Percentiles rank a stretch among this genome's conserved stretches.
Conservation (phyloP, 164 flowering plant species). For the Aristolochia californica region DNA sequence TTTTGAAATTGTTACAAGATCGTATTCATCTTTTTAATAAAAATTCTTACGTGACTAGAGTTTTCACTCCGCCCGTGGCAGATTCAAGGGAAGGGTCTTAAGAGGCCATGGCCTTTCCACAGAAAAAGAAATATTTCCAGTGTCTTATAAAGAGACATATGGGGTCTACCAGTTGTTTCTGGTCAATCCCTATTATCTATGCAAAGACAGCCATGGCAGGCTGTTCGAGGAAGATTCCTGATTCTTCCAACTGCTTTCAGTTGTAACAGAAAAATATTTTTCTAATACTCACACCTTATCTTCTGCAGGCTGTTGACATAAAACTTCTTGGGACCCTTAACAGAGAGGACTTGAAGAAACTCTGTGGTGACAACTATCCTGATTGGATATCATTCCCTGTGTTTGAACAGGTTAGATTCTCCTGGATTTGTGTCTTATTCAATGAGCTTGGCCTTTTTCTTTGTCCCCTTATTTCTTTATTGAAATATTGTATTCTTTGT, state of each 20-base stretch:
- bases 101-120: no score
- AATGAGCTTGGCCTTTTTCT: no score
- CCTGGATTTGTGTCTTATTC: background rate
- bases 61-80: no score
- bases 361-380: conserved; percentile 87
- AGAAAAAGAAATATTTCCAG: no score
- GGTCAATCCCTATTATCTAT: background rate
- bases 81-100: no score
- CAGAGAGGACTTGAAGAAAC: conserved; percentile 84
- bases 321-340: conserved; percentile 66
- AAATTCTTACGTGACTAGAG: no score
- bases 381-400: conserved; percentile 96
- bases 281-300: conserved; percentile 2
- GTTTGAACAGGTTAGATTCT: conserved; percentile 69
- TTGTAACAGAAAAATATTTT: background rate
- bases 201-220: background rate
- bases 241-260: background rate
- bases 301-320: conserved; percentile 74
- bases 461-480: no score
- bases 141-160: no score
- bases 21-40: no score
- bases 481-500: no score
- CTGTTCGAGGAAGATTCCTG: background rate
- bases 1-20: no score
- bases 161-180: no score